phyloP scores from a whole-genome alignment of 176 grass and related monocot genomes.

The Saccharum spontaneum region DNA sequence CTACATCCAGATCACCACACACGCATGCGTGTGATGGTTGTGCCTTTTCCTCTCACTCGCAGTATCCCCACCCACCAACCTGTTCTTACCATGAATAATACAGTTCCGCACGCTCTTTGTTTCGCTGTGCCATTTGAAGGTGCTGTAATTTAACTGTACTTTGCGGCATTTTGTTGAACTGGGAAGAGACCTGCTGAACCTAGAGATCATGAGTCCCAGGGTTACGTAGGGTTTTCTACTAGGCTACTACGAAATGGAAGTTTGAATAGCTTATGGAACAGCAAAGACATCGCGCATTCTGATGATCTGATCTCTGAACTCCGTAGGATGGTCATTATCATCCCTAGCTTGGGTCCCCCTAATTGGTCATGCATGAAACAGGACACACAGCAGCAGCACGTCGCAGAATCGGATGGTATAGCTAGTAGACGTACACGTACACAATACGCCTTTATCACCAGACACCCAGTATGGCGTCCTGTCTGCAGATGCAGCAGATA shows the following conservation, averaged over 20 bases:
- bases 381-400: too few relatives aligned
- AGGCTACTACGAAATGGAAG: not conserved
- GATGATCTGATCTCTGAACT: not conserved
- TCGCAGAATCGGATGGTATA: not conserved
- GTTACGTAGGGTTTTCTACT: too few relatives aligned
- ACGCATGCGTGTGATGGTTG: slow-evolving; percentile 17
- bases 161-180: not conserved
- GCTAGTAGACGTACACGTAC: too few relatives aligned
- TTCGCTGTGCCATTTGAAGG: not conserved
- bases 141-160: not conserved
- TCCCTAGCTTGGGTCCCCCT: not conserved
- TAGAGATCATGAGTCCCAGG: too few relatives aligned
- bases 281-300: not conserved
- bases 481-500: not conserved
- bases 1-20: not conserved
- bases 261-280: not conserved
- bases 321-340: not conserved
- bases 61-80: not conserved
- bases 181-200: not conserved
- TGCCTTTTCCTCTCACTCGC: not conserved
- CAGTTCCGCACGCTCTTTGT: not conserved
- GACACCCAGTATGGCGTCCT: not conserved
- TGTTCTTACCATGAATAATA: not conserved
- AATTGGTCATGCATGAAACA: too few relatives aligned
- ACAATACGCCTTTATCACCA: not conserved